A percentile compares a stretch with the other conserved stretches of the same genome.
Evolutionary conservation across 2,329 filamentous ascomycete species (phyloP).

Genomic region (Fusarium xyrophilum): DNA sequence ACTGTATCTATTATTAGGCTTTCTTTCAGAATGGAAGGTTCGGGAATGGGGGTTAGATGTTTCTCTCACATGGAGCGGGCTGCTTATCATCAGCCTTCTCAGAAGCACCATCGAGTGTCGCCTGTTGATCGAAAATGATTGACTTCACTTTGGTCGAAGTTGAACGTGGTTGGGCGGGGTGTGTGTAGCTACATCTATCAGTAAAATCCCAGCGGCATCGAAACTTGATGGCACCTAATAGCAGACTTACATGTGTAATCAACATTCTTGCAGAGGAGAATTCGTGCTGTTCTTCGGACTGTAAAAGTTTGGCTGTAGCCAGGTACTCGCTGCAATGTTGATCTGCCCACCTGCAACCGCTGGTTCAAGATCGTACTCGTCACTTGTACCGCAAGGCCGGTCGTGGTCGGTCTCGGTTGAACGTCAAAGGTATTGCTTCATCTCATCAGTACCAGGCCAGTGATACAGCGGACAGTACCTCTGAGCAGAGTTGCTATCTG

Average conservation of each 20-base stretch:
- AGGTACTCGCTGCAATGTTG: background rate
- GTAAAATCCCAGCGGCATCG: fast-evolving
- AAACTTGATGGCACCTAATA: background rate
- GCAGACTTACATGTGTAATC: background rate
- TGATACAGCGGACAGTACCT: background rate
- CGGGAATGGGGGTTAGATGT: background rate
- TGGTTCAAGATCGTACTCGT: too few relatives aligned
- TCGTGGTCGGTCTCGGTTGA: background rate
- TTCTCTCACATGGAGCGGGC: too few relatives aligned
- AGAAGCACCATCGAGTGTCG: background rate
- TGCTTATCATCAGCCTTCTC: too few relatives aligned
- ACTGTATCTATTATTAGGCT: too few relatives aligned
- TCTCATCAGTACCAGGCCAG: background rate
- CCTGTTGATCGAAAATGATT: background rate
- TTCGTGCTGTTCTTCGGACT: background rate
- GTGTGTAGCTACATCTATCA: too few relatives aligned
- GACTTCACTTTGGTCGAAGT: background rate
- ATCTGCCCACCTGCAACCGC: background rate
- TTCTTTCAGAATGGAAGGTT: too few relatives aligned
- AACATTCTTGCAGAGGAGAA: background rate
- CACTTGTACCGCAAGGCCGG: background rate
- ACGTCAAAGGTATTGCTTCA: too few relatives aligned
- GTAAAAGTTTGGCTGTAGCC: fast-evolving
- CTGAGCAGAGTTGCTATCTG: background rate
- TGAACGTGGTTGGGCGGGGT: background rate